Evolutionary conservation across 495 filamentous ascomycete genomes (phyloP), one percentile per base, ranked within the genome.

Genomic region (Darksidea phi): DNA sequence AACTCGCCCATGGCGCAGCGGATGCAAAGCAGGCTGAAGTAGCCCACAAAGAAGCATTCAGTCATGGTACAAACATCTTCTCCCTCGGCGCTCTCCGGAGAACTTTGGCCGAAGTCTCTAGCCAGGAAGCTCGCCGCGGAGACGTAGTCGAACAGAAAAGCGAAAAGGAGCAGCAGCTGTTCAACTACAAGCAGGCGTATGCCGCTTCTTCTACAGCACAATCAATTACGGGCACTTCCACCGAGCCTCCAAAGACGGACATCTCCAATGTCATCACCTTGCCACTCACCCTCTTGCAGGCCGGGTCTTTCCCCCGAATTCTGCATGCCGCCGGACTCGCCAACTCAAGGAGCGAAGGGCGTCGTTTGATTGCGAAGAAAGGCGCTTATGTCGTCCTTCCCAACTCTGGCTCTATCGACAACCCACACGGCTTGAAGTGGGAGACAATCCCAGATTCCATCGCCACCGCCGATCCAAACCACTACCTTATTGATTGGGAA

Each of bases 251-350:
- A 48, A 49, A 24, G 43, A 43, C 6, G 28, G 37, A 59, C 6
- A 6, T 20, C n/a, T 18, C 26, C 18, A 28, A 55, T 6, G 36
- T 58, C 17, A 32, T 59, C 2, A 48, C 28, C 13, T 38, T 64
- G 10, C 61, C 61, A 1, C 17, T 12, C 11, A 38, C 54, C n/a
- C 32, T 64, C 48, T n/a, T 64, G 20, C 54, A 50, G 13, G n/a
- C 18, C 12, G 61, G 54, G 12, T 46, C 53, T 0, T 85, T 91
- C 53, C 75, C 77, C 50, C 82, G 80, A 41, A 76, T 95, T 42
- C 74, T 93, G 21, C 82, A 80, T 69, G 84, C 85, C 6, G 81
- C 86, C 0, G 87, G 89, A 10, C 76, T 95, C 6, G 87, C 84
- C 0, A 65, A 74, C 0, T 89, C 88, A 38, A 76, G 78, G 50